Percentiles rank a stretch among this genome's conserved stretches.
These are phyloP conservation scores for Iberis pinnata DNA, from an alignment of 345 rosid species.

Conservation along the genomic window DNA sequence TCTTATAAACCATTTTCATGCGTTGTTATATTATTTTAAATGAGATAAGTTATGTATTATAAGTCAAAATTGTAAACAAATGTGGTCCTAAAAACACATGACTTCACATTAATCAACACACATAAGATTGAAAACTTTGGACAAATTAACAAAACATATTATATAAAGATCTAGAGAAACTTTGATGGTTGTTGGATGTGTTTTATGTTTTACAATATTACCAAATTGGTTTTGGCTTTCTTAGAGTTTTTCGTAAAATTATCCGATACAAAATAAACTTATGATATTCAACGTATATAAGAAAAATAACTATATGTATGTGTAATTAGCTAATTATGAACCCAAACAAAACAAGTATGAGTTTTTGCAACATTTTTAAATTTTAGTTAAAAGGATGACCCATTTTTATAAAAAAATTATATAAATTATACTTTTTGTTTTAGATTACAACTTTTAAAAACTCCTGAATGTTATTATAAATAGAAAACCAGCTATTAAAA, in stretches of 20 bases:
- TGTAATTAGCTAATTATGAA: background rate
- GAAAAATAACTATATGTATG: background rate
- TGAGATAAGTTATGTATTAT: background rate
- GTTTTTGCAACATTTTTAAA: slow-evolving; percentile 16
- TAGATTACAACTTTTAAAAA: too few relatives aligned
- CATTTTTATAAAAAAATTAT: too few relatives aligned
- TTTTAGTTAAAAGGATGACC: too few relatives aligned
- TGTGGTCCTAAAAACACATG: slow-evolving; percentile 34
- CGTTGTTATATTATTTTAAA: background rate
- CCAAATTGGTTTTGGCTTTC: background rate
- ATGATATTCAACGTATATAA: background rate
- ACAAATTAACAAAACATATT: slow-evolving; percentile 1
- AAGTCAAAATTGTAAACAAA: slow-evolving; percentile 15
- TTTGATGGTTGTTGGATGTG: slow-evolving; percentile 18
- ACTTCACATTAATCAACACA: slow-evolving; percentile 16
- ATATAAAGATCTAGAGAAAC: slow-evolving; percentile 13
- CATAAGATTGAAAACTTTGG: slow-evolving; percentile 16
- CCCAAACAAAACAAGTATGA: too few relatives aligned
- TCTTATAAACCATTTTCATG: slow-evolving; percentile 18
- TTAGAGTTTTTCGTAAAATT: background rate
- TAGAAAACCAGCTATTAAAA: too few relatives aligned
- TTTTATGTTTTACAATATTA: too few relatives aligned
- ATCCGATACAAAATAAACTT: background rate
- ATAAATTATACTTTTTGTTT: too few relatives aligned
- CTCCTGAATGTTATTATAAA: too few relatives aligned